Percentiles rank a stretch among this genome's conserved stretches.
Conservation (phyloP, 2,329 filamentous ascomycete species). For the Alternaria gansuensis region DNA sequence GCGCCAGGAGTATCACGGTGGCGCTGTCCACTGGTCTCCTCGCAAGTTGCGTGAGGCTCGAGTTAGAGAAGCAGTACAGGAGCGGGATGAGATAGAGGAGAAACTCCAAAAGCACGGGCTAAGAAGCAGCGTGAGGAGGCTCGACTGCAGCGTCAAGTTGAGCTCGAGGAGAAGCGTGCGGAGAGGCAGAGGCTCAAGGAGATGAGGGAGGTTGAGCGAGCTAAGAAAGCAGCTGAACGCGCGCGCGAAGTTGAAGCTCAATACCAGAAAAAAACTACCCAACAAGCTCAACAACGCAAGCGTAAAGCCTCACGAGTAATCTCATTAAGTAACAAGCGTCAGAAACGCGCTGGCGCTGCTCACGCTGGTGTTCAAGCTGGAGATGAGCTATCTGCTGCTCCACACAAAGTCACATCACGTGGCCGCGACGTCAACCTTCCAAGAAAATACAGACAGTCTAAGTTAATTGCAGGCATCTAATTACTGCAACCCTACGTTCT, state of each 20-base stretch:
- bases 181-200: background rate
- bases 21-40: background rate
- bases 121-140: background rate
- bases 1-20: background rate
- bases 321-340: conserved; percentile 1
- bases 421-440: background rate
- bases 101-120: background rate
- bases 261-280: background rate
- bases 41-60: no score
- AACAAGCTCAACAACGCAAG: conserved; percentile 1
- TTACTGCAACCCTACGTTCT: no score
- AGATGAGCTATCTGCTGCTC: background rate
- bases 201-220: background rate
- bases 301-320: conserved; percentile 2
- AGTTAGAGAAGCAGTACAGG: background rate
- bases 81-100: background rate
- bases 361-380: background rate
- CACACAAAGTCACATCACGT: no score
- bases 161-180: background rate
- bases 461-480: background rate
- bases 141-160: background rate
- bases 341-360: background rate
- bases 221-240: no score
- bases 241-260: background rate
- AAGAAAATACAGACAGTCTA: background rate